phyloP scores from a whole-genome alignment of 164 flowering plant species.

The Magnolia officinalis region DNA sequence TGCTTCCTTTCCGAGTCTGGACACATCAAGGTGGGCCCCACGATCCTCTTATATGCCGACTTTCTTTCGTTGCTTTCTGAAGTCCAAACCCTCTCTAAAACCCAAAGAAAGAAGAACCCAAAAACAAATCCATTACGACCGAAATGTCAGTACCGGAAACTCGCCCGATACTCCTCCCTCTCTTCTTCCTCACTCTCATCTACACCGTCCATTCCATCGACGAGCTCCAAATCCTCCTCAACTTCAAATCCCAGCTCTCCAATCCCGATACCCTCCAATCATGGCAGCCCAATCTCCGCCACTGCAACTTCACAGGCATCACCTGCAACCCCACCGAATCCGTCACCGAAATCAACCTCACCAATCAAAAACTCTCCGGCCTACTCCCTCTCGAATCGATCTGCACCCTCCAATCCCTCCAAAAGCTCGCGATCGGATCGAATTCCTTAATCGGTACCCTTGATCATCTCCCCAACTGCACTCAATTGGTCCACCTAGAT shows the following conservation, averaged over 20 bases:
- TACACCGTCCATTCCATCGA: constrained; percentile 18
- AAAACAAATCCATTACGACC: background rate
- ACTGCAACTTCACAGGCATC: constrained; percentile 59
- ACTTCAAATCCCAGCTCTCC: constrained; percentile 37
- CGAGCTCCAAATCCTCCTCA: constrained; percentile 31
- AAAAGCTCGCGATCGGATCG: constrained; percentile 35
- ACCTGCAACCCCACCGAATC: constrained; percentile 33
- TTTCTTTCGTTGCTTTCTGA: no score
- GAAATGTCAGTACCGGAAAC: constrained; percentile 5
- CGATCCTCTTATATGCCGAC: background rate
- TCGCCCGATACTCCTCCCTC: background rate
- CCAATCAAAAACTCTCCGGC: constrained; percentile 27
- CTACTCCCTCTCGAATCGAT: constrained; percentile 43
- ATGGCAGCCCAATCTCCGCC: constrained; percentile 27
- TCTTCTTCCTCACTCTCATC: constrained; percentile 7
- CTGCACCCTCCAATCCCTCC: constrained; percentile 41
- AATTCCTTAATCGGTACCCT: constrained; percentile 47
- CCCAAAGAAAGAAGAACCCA: background rate
- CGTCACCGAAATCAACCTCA: constrained; percentile 44
- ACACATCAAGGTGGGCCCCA: background rate
- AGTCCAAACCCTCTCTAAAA: background rate
- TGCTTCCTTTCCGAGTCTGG: no score
- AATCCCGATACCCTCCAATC: constrained; percentile 28
- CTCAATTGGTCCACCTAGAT: constrained; percentile 37
- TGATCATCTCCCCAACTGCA: constrained; percentile 41